These are phyloP conservation scores for Solanum pennellii DNA, from an alignment of 257 asterid genomes.

Conservation along the genomic window DNA sequence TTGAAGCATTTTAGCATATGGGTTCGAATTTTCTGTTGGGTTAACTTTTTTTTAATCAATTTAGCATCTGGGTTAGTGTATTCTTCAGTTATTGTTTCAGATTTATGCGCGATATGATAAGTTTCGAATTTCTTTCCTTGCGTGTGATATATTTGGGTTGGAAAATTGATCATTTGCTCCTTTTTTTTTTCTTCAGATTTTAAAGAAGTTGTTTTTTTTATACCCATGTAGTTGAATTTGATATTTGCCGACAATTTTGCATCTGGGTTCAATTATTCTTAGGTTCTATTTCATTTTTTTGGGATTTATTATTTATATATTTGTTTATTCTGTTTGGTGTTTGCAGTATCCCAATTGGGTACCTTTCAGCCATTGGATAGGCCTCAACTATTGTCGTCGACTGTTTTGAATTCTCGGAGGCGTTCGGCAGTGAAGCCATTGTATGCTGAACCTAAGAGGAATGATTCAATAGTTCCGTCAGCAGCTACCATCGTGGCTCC, in stretches of 20 bases:
- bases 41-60: background rate
- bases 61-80: background rate
- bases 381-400: constrained; percentile 21
- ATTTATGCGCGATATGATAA: background rate
- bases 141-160: background rate
- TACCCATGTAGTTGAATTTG: background rate
- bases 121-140: background rate
- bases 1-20: background rate
- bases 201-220: background rate
- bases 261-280: background rate
- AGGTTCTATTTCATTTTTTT: background rate
- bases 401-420: constrained; percentile 23
- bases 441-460: constrained; percentile 52
- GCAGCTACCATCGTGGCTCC: constrained; percentile 41
- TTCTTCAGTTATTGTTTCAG: background rate
- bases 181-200: background rate
- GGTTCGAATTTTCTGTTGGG: background rate
- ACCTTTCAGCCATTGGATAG: constrained; percentile 42
- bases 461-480: constrained; percentile 37
- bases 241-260: background rate
- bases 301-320: background rate
- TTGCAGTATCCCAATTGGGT: constrained; percentile 33
- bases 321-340: background rate
- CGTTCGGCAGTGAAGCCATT: constrained; percentile 39
- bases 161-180: background rate